These are phyloP conservation scores for Sideroxylon spinosum DNA, from an alignment of 179 eudicot species.

Conservation along the genomic window DNA sequence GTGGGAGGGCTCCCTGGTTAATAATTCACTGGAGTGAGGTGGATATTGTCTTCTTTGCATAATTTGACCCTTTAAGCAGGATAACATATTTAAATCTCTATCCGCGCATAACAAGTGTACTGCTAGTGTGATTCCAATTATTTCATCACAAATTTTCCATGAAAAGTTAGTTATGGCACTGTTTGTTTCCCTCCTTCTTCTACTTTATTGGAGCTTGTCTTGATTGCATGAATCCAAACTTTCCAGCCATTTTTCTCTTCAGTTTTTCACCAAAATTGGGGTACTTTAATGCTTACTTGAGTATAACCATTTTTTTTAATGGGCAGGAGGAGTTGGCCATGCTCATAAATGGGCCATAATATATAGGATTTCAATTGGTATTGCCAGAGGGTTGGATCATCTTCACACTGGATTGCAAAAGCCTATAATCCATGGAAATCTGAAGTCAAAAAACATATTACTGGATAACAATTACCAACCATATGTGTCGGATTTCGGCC, in stretches of 20 bases:
- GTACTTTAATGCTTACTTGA: background rate
- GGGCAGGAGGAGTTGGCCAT: conserved; percentile 58
- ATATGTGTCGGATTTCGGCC: conserved; percentile 67
- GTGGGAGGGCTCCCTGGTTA: background rate
- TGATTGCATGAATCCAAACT: no score
- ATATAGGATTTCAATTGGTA: conserved; percentile 54
- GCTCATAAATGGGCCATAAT: conserved; percentile 69
- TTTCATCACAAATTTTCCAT: background rate
- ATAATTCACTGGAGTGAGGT: no score
- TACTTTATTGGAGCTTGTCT: background rate
- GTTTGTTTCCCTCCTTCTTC: background rate
- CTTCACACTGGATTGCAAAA: conserved; percentile 63
- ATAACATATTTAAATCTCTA: no score
- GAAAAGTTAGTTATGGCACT: background rate
- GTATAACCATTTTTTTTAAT: conserved; percentile 13
- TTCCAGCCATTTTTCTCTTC: background rate
- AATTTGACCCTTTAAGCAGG: no score
- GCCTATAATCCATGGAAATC: conserved; percentile 82
- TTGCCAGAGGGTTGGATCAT: conserved; percentile 64
- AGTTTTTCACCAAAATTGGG: background rate
- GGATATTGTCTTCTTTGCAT: no score
- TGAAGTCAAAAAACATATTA: conserved; percentile 70
- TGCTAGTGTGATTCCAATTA: no score
- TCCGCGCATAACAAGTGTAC: no score
- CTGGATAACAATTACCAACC: conserved; percentile 51